Evolutionary conservation across 306 rosid genomes (phyloP), one percentile per base, ranked within the genome.

Genomic region (Corylus heterophylla): DNA sequence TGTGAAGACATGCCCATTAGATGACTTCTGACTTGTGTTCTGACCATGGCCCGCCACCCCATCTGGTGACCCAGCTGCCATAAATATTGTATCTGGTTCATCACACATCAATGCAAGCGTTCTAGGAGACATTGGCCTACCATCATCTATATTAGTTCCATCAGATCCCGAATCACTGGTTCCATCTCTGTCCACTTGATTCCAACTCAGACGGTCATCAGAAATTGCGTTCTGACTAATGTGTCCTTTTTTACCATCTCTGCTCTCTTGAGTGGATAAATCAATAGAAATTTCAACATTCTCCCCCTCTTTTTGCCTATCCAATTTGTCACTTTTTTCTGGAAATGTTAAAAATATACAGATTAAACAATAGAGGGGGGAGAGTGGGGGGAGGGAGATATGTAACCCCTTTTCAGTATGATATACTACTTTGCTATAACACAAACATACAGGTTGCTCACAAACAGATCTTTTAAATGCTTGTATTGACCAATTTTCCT

Each of bases 101-200:
- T 92, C 89, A 85, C 97, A 92, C 97, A 89, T 85, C 85, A 90
- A 87, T 55, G 92, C 89, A 54, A 86, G 88, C 17, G 97, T 90
- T 81, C 85, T 92, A 9, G 97, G 97, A 49, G 97, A 92, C 80
- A 86, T 35, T 61, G 90, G 93, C 82, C 83, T 74, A 62, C 74
- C 72, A 75, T 76, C 77, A 76, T 71, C 83, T 37, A 54, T 73
- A 83, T 83, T 84, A 76, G 74, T 79, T 79, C 81, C 87, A 81
- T 82, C 82, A 45, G 73, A 77, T 58, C 85, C 76, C 64, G 85
- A 82, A 77, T 69, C 86, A 75, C 44, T 62, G 48, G 44, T 63
- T 17, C 49, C 87, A 71, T 73, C 77, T 82, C 67, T 71, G 47
- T 77, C 80, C 55, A 85, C 76, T 73, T 77, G 87, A 76, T 84